Conservation (phyloP, 345 rosid species). For the Rubroshorea leprosula region DNA sequence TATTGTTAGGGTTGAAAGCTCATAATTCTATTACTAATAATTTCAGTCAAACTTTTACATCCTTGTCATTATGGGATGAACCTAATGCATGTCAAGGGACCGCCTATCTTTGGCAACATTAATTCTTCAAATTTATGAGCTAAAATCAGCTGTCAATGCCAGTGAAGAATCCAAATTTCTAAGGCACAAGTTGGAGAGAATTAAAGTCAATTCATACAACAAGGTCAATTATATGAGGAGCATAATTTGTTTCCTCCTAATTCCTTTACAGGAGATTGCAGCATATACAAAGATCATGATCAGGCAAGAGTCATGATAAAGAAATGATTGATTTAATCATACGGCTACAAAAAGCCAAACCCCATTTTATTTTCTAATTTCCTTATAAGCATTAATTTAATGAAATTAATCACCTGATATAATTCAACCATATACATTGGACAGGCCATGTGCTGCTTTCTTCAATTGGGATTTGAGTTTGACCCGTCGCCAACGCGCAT, state of each 20-base stretch:
- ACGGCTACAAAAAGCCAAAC: background rate
- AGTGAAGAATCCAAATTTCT: slow-evolving; percentile 17
- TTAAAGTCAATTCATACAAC: slow-evolving; percentile 1
- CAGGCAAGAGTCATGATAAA: slow-evolving; percentile 15
- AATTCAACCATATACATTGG: background rate
- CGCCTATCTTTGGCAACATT: slow-evolving; percentile 7
- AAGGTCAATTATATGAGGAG: slow-evolving; percentile 14
- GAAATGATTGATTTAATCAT: slow-evolving; percentile 13
- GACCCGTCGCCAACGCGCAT: background rate
- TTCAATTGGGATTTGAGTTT: background rate
- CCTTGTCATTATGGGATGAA: background rate
- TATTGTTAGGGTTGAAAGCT: too few relatives aligned
- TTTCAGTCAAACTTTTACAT: too few relatives aligned
- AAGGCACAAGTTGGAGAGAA: slow-evolving; percentile 10
- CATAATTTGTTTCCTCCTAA: slow-evolving; percentile 2
- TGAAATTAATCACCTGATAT: slow-evolving; percentile 1
- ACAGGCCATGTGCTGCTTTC: slow-evolving; percentile 15
- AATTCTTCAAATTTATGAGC: slow-evolving; percentile 16
- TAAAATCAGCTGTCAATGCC: slow-evolving; percentile 27
- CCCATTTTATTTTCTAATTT: too few relatives aligned
- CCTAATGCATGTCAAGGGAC: background rate
- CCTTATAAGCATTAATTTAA: too few relatives aligned
- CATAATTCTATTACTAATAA: too few relatives aligned
- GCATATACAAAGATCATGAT: background rate
- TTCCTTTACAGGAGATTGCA: background rate